These are phyloP conservation scores for Eimeria sp. DNA, from an alignment of 169 alveolate species.

Conservation along the genomic window DNA sequence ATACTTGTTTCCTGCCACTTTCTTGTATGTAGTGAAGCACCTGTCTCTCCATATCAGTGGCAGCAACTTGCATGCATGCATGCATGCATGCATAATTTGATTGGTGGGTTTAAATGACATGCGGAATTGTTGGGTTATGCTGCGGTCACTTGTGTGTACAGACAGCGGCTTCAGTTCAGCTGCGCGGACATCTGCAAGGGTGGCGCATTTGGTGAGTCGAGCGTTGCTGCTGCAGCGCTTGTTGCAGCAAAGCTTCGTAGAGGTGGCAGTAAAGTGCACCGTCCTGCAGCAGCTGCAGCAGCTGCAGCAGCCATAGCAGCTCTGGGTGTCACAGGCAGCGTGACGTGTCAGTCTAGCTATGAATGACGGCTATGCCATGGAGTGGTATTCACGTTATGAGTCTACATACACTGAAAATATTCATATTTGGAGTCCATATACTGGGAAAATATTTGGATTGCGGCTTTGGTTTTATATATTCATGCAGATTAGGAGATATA, in stretches of 20 bases:
- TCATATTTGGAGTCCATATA: neutral
- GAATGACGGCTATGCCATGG: neutral
- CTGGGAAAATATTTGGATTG: too few species aligned
- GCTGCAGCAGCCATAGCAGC: too few species aligned
- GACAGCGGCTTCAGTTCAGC: slow-evolving; percentile 71
- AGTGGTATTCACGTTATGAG: neutral
- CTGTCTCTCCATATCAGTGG: too few species aligned
- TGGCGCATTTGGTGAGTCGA: slow-evolving; percentile 45
- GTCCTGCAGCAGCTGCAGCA: too few species aligned
- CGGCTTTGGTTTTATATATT: too few species aligned
- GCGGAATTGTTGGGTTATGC: neutral
- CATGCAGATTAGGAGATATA: too few species aligned
- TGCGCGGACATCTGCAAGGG: slow-evolving; percentile 71
- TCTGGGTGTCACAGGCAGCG: neutral
- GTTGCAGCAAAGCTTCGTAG: too few species aligned
- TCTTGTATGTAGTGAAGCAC: too few species aligned
- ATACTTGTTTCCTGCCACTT: too few species aligned
- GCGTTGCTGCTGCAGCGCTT: neutral
- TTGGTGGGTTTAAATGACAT: neutral
- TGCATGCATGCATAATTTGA: too few species aligned
- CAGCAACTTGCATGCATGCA: neutral
- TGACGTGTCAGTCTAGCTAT: neutral
- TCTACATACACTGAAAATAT: neutral
- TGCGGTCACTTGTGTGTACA: slow-evolving; percentile 14
- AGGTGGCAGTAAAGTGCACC: too few species aligned